Evolutionary conservation across 805 yeast species (phyloP).

Genomic region (Starmera pachycereana): DNA sequence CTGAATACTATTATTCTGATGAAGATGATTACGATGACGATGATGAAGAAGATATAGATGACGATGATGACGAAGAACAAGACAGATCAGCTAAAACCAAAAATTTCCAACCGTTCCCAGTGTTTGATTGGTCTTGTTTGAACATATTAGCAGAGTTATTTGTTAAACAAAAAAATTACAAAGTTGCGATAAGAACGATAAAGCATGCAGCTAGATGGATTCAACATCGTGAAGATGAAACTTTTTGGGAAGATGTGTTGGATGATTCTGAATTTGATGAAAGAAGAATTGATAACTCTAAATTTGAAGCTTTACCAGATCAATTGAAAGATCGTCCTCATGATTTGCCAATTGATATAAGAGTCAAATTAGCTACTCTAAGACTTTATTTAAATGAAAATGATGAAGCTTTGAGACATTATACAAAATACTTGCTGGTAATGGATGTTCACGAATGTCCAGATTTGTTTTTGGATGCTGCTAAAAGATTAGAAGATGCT

Average conservation of each 20-base stretch:
- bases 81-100: constrained; percentile 9
- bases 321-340: constrained; percentile 28
- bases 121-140: constrained; percentile 81
- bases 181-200: constrained; percentile 51
- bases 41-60: constrained; percentile 9
- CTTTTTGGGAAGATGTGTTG: constrained; percentile 33
- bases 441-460: constrained; percentile 50
- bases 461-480: constrained; percentile 73
- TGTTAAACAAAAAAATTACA: constrained; percentile 55
- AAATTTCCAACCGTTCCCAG: constrained; percentile 26
- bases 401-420: constrained; percentile 68
- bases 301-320: constrained; percentile 29
- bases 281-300: constrained; percentile 41
- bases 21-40: constrained; percentile 13
- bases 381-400: constrained; percentile 55
- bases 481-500: constrained; percentile 55
- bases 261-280: constrained; percentile 82
- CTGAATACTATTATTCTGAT: constrained; percentile 8
- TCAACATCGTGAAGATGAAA: constrained; percentile 47
- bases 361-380: constrained; percentile 69
- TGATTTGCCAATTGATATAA: constrained; percentile 73
- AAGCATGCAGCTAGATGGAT: constrained; percentile 78
- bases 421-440: constrained; percentile 41
- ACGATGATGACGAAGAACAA: constrained; percentile 12
- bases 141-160: constrained; percentile 78